A percentile compares a stretch with the other conserved stretches of the same genome.
Conservation (phyloP, 2,329 filamentous ascomycete genomes). For the Fusarium hostae region DNA sequence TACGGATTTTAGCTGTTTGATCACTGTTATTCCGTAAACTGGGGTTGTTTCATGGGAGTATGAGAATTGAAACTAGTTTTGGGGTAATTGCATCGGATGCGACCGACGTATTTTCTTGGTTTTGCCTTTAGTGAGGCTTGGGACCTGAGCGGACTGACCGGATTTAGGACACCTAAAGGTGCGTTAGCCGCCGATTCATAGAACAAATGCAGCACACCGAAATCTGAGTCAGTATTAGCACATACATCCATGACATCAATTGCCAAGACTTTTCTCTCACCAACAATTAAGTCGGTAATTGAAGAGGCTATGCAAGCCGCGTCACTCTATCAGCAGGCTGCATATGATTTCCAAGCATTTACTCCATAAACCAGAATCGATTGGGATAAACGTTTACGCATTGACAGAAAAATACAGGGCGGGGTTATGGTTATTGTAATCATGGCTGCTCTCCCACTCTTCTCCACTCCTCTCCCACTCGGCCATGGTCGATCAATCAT, state of each 20-base stretch:
- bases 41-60: neutral
- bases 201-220: neutral
- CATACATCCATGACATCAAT: neutral
- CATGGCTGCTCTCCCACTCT: neutral
- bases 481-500: neutral
- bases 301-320: slow-evolving; percentile 2
- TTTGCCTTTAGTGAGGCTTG: neutral
- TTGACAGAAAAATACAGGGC: neutral
- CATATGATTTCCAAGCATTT: neutral
- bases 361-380: neutral
- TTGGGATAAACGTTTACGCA: neutral
- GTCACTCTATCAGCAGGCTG: neutral
- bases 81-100: neutral
- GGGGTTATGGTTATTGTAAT: neutral
- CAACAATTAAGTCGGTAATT: neutral
- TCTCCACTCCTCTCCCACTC: slow-evolving; percentile 8
- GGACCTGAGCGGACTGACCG: neutral
- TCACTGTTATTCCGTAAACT: slow-evolving; percentile 3
- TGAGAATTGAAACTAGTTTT: neutral
- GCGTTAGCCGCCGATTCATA: neutral
- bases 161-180: neutral
- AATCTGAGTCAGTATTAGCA: neutral
- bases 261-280: neutral
- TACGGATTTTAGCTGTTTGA: neutral
- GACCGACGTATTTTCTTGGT: neutral